Percentiles rank a stretch among this genome's conserved stretches.
These are phyloP conservation scores for Pelargonium myrrhifolium DNA, from an alignment of 441 rosid genomes.

Conservation along the genomic window DNA sequence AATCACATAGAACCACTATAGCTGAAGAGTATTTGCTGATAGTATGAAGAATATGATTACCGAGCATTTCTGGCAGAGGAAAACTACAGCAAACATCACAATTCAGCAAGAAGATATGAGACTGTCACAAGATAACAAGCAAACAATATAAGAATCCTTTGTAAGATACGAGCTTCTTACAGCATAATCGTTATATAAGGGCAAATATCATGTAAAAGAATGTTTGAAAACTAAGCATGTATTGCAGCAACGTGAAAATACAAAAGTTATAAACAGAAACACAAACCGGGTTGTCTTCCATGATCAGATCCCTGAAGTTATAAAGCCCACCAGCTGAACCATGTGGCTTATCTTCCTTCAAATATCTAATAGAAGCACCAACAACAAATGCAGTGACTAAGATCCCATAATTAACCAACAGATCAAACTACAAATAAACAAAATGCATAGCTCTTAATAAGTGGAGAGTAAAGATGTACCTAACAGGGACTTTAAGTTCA, in stretches of 20 bases:
- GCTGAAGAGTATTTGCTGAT: not conserved
- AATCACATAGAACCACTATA: not conserved
- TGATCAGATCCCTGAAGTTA: constrained; percentile 60
- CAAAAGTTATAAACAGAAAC: not conserved
- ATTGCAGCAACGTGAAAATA: not conserved
- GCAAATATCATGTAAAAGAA: not conserved
- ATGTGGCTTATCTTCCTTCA: constrained; percentile 84
- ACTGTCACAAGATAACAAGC: constrained; percentile 29
- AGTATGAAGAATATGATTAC: constrained; percentile 26
- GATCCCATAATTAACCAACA: not conserved
- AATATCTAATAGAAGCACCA: constrained; percentile 38
- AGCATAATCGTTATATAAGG: not conserved
- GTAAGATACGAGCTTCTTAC: not conserved
- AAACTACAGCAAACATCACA: constrained; percentile 92
- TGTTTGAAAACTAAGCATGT: not conserved
- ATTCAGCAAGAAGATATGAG: constrained; percentile 66
- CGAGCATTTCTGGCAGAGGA: constrained; percentile 73
- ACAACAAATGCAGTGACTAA: not conserved
- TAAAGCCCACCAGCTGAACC: constrained; percentile 95
- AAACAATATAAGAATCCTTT: not conserved
- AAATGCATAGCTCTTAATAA: constrained; percentile 4
- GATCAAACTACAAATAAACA: constrained; percentile 3
- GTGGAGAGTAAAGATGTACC: constrained; percentile 26
- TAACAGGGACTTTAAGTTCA: constrained; percentile 75
- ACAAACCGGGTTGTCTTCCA: constrained; percentile 75